Percentiles rank a stretch among this genome's conserved stretches.
Evolutionary conservation across 441 rosid species (phyloP).

Genomic region (Adansonia rubrostipa): DNA sequence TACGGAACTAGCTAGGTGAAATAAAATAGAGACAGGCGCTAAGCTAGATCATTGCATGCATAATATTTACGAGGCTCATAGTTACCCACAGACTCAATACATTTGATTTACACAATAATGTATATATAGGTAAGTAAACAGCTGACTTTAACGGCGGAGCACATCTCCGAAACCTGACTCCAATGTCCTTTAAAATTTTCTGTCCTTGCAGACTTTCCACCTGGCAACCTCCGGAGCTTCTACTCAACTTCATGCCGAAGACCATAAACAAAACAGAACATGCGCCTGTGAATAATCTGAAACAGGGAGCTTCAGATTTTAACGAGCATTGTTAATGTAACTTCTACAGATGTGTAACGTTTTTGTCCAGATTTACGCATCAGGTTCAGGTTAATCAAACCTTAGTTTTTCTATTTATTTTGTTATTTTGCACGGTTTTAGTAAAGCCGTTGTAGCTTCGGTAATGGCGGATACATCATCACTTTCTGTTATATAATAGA

Average conservation of each 20-base stretch:
- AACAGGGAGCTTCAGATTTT: background rate
- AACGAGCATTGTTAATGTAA: no score
- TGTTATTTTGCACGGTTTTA: slow-evolving; percentile 18
- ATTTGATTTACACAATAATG: no score
- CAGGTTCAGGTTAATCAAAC: slow-evolving; percentile 15
- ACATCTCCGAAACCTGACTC: no score
- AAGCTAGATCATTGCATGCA: no score
- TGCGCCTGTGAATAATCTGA: background rate
- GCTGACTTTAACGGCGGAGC: no score
- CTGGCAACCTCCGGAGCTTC: no score
- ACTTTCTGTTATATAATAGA: background rate
- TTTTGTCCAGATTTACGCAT: slow-evolving; percentile 19
- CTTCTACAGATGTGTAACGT: background rate
- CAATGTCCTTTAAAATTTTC: no score
- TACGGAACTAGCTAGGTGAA: background rate
- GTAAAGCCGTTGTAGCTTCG: slow-evolving; percentile 30
- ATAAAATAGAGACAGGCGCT: background rate
- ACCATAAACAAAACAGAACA: background rate
- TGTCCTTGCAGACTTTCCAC: no score
- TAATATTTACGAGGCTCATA: no score
- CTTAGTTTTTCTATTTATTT: slow-evolving; percentile 2
- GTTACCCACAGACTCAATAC: no score
- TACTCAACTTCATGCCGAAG: no score
- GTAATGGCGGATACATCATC: slow-evolving; percentile 17
- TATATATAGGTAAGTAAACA: no score